Evolutionary conservation across 1,284 basidiomycete genomes (phyloP).

Genomic region (Cutaneotrichosporon dermatis): DNA sequence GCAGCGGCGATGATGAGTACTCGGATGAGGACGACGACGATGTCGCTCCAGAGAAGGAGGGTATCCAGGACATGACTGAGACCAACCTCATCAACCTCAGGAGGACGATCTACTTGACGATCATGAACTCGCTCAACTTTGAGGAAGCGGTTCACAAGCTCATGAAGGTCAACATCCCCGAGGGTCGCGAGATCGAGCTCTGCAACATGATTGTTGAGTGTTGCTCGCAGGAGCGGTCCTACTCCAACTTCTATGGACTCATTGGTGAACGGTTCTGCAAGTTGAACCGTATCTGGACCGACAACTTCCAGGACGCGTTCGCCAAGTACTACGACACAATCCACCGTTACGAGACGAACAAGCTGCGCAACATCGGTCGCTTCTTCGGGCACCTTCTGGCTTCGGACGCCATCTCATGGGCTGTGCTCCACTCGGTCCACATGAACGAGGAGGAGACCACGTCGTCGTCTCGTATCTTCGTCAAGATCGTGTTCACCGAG

Average conservation of each 20-base stretch:
- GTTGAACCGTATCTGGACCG: slow-evolving; percentile 89
- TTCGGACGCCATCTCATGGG: slow-evolving; percentile 86
- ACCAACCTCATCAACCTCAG: slow-evolving; percentile 94
- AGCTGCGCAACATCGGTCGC: slow-evolving; percentile 90
- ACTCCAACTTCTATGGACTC: slow-evolving; percentile 91
- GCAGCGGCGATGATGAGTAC: slow-evolving; percentile 65
- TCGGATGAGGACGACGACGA: slow-evolving; percentile 61
- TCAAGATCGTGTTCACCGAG: slow-evolving; percentile 94
- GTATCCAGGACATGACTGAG: slow-evolving; percentile 90
- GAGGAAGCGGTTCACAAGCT: slow-evolving; percentile 99
- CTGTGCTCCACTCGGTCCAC: slow-evolving; percentile 74
- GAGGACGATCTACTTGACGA: slow-evolving; percentile 90
- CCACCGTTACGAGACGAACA: slow-evolving; percentile 97
- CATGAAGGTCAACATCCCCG: slow-evolving; percentile 83
- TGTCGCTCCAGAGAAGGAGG: slow-evolving; percentile 68
- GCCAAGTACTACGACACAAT: slow-evolving; percentile 90
- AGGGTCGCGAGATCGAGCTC: slow-evolving; percentile 93
- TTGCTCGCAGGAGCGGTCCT: slow-evolving; percentile 98
- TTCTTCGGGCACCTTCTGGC: slow-evolving; percentile 90
- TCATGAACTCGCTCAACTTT: slow-evolving; percentile 97
- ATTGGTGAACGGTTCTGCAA: slow-evolving; percentile 95
- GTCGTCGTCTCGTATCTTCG: slow-evolving; percentile 89
- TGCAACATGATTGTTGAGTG: slow-evolving; percentile 99
- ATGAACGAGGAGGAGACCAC: slow-evolving; percentile 99
- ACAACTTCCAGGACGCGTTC: slow-evolving; percentile 83